Evolutionary conservation across 495 filamentous ascomycete species (phyloP).

Genomic region (Hypoxylon lienhwacheense): DNA sequence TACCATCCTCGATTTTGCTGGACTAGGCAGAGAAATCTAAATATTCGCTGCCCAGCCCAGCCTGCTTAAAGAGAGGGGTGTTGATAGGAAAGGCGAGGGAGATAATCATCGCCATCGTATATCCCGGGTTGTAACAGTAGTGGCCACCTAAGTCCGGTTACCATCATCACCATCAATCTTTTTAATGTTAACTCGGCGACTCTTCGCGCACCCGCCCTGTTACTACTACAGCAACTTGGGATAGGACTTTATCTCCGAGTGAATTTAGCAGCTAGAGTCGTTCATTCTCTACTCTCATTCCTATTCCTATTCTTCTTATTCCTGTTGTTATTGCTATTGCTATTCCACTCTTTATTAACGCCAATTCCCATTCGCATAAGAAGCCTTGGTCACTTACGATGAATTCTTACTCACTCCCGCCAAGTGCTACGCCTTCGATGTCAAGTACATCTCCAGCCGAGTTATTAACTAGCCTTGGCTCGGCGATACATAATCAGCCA

Average conservation of each 20-base stretch:
- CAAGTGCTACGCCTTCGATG: conserved; percentile 20
- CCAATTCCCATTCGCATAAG: conserved; percentile 2
- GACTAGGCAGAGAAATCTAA: conserved; percentile 3
- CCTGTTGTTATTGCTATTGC: no score
- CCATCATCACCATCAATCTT: conserved; percentile 20
- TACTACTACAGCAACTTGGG: no score
- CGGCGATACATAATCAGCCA: conserved; percentile 29
- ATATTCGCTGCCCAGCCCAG: not conserved
- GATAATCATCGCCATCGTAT: conserved; percentile 12
- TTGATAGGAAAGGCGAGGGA: conserved; percentile 5
- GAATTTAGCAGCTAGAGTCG: conserved; percentile 4
- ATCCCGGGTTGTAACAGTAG: conserved; percentile 22
- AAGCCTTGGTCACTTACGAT: conserved; percentile 3
- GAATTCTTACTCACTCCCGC: conserved; percentile 27
- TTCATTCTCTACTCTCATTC: conserved; percentile 1
- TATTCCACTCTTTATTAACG: no score
- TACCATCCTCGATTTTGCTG: conserved; percentile 4
- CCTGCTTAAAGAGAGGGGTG: conserved; percentile 4
- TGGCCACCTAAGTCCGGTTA: conserved; percentile 27
- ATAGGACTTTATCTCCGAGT: conserved; percentile 8
- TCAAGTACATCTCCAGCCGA: conserved; percentile 28
- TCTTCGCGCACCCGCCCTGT: conserved; percentile 12
- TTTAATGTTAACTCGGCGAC: conserved; percentile 24
- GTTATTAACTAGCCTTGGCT: conserved; percentile 34
- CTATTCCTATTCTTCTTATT: no score